Conservation (phyloP, 768 basidiomycete species). For the Paxillus involutus region DNA sequence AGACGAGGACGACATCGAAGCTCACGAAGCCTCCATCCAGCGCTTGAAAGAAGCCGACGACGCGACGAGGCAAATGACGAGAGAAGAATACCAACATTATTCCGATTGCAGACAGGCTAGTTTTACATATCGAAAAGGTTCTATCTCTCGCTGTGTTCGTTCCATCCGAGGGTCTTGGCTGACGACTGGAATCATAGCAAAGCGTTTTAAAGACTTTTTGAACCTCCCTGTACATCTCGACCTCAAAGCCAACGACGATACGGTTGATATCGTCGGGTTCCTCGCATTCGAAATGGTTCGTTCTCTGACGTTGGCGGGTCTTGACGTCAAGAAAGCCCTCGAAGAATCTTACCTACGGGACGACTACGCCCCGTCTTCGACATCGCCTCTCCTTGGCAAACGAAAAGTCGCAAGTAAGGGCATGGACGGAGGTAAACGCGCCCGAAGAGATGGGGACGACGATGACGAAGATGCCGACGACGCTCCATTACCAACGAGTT, state of each 20-base stretch:
- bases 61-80: conserved; percentile 92
- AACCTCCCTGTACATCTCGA: conserved; percentile 86
- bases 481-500: conserved; percentile 63
- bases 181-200: conserved; percentile 49
- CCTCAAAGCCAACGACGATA: conserved; percentile 89
- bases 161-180: not conserved
- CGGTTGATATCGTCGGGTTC: conserved; percentile 95
- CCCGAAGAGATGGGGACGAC: conserved; percentile 51
- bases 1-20: conserved; percentile 95
- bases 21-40: conserved; percentile 90
- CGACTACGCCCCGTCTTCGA: conserved; percentile 45
- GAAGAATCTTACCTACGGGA: conserved; percentile 71
- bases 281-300: conserved; percentile 97
- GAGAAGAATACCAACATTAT: conserved; percentile 96
- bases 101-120: conserved; percentile 96
- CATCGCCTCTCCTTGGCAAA: conserved; percentile 66
- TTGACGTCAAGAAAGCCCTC: conserved; percentile 77
- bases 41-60: conserved; percentile 95
- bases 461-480: conserved; percentile 61
- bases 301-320: conserved; percentile 84
- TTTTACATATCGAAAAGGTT: conserved; percentile 96
- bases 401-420: conserved; percentile 57
- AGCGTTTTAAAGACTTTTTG: conserved; percentile 93
- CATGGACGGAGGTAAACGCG: conserved; percentile 43
- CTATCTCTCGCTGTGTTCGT: conserved; percentile 6